Conservation (phyloP, 495 filamentous ascomycete species). For the Chaetomidium leptoderma region DNA sequence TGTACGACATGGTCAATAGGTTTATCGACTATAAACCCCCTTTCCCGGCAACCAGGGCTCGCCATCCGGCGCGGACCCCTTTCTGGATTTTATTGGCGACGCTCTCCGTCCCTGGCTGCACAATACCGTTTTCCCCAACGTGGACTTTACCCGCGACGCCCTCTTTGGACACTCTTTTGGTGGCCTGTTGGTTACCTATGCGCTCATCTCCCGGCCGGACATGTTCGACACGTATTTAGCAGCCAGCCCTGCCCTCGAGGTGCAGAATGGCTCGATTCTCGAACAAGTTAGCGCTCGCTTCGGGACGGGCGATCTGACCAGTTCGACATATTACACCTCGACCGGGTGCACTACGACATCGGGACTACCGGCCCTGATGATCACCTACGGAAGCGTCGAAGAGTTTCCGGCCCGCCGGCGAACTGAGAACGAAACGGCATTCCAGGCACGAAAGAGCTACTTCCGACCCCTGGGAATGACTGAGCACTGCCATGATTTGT, state of each 20-base stretch:
- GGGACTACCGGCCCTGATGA: conserved; percentile 14
- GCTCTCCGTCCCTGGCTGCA: conserved; percentile 23
- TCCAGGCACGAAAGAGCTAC: conserved; percentile 15
- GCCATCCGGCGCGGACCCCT: conserved; percentile 14
- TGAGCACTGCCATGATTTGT: conserved; percentile 22
- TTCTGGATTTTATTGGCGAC: conserved; percentile 18
- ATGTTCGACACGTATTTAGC: conserved; percentile 23
- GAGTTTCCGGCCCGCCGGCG: conserved; percentile 21
- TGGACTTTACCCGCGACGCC: conserved; percentile 22
- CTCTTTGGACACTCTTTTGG: conserved; percentile 26
- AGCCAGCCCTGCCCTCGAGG: conserved; percentile 16
- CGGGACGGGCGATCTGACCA: neutral
- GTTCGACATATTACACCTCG: neutral
- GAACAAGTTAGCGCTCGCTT: conserved; percentile 15
- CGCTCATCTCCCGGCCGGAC: conserved; percentile 14
- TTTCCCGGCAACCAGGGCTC: conserved; percentile 1
- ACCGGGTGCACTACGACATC: neutral
- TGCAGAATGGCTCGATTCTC: conserved; percentile 16
- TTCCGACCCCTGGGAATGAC: conserved; percentile 14
- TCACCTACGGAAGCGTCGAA: conserved; percentile 21
- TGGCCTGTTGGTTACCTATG: conserved; percentile 19
- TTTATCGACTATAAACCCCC: conserved; percentile 20
- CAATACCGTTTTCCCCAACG: conserved; percentile 15
- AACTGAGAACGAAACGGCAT: conserved; percentile 23
- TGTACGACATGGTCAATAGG: conserved; percentile 19